phyloP scores from a whole-genome alignment of 495 filamentous ascomycete genomes.

The Tetracladium setigerum region DNA sequence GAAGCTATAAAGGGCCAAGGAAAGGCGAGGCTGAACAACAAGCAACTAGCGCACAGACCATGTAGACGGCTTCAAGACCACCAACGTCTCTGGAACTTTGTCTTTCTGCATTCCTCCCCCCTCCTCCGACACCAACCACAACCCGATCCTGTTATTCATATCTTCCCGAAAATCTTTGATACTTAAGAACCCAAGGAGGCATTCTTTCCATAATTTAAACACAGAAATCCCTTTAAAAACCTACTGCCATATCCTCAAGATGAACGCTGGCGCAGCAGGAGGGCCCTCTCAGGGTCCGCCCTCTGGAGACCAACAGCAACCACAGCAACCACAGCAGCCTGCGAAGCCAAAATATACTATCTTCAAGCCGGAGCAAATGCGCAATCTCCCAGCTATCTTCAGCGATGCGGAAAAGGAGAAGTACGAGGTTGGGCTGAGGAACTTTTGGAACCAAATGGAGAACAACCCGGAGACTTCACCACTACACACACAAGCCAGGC shows the following conservation, averaged over 20 bases:
- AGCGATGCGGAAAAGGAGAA: slow-evolving; percentile 54
- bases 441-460: slow-evolving; percentile 54
- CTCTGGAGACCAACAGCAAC: neutral
- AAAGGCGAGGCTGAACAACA: too few species aligned
- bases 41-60: too few species aligned
- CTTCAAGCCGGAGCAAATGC: slow-evolving; percentile 41
- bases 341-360: slow-evolving; percentile 13
- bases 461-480: slow-evolving; percentile 42
- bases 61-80: too few species aligned
- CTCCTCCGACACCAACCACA: too few species aligned
- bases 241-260: neutral
- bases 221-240: neutral
- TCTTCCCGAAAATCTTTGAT: too few species aligned
- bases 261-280: slow-evolving; percentile 15
- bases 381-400: slow-evolving; percentile 29
- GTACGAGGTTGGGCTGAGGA: slow-evolving; percentile 55
- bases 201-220: too few species aligned
- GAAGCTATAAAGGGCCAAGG: neutral
- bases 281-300: slow-evolving; percentile 25
- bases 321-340: slow-evolving; percentile 7
- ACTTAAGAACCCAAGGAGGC: too few species aligned
- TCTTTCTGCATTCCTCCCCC: too few species aligned
- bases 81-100: too few species aligned
- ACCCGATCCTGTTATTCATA: too few species aligned
- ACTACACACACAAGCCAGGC: slow-evolving; percentile 55